Evolutionary conservation across 208 protist species (phyloP).

Genomic region (Wallacemonas rigidus): DNA sequence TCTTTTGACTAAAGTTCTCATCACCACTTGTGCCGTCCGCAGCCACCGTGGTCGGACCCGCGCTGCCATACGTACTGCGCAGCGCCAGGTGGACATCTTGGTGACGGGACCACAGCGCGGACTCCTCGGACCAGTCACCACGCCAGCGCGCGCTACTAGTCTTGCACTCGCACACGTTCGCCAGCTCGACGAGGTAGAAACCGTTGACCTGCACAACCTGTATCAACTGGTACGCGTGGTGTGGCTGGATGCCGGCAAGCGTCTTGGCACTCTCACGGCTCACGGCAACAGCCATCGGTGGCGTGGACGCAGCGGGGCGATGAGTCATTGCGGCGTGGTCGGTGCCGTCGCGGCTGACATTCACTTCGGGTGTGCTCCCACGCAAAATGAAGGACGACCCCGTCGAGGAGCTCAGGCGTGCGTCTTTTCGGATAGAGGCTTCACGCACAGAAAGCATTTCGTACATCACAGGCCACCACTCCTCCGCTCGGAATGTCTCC

Average conservation of each 20-base stretch:
- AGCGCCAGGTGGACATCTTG: conserved; percentile 57
- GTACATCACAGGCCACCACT: conserved; percentile 42
- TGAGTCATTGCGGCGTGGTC: not conserved
- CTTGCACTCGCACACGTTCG: conserved; percentile 36
- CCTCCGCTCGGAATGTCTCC: conserved; percentile 41
- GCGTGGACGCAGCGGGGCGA: not conserved
- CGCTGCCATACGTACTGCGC: conserved; percentile 14
- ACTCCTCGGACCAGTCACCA: conserved; percentile 81
- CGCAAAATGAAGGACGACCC: not conserved
- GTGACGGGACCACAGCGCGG: conserved; percentile 60
- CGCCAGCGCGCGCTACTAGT: conserved; percentile 38
- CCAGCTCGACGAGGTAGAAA: conserved; percentile 60
- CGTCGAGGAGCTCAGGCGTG: not conserved
- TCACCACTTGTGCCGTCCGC: not conserved
- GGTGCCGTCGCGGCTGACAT: not conserved
- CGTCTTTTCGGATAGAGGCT: not conserved
- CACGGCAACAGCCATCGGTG: conserved; percentile 36
- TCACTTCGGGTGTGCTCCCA: not conserved
- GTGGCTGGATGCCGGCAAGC: conserved; percentile 53
- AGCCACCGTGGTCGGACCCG: not conserved
- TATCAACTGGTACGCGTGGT: conserved; percentile 59
- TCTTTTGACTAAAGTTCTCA: conserved; percentile 9
- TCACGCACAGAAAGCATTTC: conserved; percentile 2
- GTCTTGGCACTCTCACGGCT: conserved; percentile 34
- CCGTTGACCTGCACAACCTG: conserved; percentile 64